phyloP scores from a whole-genome alignment of 2,329 filamentous ascomycete genomes.

The Leptoxyphium fumago region DNA sequence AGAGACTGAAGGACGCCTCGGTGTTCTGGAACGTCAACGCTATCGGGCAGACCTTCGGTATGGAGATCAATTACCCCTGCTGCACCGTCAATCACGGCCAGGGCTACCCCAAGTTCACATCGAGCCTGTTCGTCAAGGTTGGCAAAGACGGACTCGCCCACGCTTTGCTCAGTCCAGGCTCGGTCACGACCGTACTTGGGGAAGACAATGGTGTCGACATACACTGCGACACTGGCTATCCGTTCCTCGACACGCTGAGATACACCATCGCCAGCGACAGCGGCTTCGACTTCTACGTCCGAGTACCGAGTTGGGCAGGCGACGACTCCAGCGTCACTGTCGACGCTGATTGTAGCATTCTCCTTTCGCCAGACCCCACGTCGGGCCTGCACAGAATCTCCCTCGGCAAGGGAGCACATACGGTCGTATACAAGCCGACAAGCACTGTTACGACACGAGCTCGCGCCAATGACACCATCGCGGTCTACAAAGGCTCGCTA shows the following conservation, averaged over 20 bases:
- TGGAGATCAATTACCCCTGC: constrained; percentile 40
- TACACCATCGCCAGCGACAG: constrained; percentile 26
- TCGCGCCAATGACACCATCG: constrained; percentile 27
- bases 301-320: constrained; percentile 31
- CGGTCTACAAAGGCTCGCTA: constrained; percentile 22
- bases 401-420: constrained; percentile 21
- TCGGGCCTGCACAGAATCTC: constrained; percentile 26
- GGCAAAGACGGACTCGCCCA: constrained; percentile 35
- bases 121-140: constrained; percentile 31
- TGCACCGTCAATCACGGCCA: constrained; percentile 46
- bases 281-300: constrained; percentile 30
- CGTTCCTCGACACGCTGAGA: constrained; percentile 25
- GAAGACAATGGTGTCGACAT: constrained; percentile 26
- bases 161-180: constrained; percentile 34
- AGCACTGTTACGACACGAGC: constrained; percentile 19
- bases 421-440: constrained; percentile 21
- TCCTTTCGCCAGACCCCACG: constrained; percentile 18
- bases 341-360: neutral
- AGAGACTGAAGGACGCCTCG: constrained; percentile 26
- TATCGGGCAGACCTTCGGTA: constrained; percentile 33
- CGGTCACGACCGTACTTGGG: constrained; percentile 24
- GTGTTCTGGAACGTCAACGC: constrained; percentile 35
- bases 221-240: constrained; percentile 36
- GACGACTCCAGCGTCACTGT: constrained; percentile 7
- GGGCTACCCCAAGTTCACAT: constrained; percentile 41